Conservation (phyloP, 306 rosid genomes). For the Lagenaria siceraria region DNA sequence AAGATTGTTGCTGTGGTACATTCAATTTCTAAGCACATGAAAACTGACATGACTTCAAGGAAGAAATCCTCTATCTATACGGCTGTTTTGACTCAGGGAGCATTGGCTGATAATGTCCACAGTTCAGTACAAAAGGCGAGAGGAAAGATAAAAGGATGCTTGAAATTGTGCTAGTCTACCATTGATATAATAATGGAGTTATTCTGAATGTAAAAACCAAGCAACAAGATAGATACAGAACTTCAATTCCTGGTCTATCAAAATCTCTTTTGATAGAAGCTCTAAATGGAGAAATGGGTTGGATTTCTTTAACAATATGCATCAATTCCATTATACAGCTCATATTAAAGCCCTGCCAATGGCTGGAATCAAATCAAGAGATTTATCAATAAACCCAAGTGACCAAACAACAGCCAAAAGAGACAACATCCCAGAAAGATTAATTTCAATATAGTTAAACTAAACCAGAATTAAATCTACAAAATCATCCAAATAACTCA, state of each 20-base stretch:
- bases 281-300: neutral
- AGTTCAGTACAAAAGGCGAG: slow-evolving; percentile 57
- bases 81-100: slow-evolving; percentile 63
- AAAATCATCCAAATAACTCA: neutral
- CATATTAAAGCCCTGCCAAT: too few species aligned
- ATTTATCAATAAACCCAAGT: too few species aligned
- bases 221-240: slow-evolving; percentile 27
- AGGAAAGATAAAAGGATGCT: slow-evolving; percentile 45
- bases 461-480: neutral
- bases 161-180: too few species aligned
- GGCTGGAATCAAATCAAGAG: too few species aligned
- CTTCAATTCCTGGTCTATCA: neutral
- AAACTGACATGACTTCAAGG: slow-evolving; percentile 59
- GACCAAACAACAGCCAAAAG: neutral
- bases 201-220: slow-evolving; percentile 62
- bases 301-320: neutral
- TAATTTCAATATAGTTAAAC: neutral
- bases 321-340: neutral
- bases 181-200: slow-evolving; percentile 32
- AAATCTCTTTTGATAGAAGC: neutral
- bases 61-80: slow-evolving; percentile 55
- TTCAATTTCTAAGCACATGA: slow-evolving; percentile 75
- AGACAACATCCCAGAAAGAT: neutral
- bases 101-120: slow-evolving; percentile 77
- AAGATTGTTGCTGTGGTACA: slow-evolving; percentile 81